Percentiles rank a stretch among this genome's conserved stretches.
phyloP scores from a whole-genome alignment of 2,329 filamentous ascomycete genomes.

The Xylaria multiplex region DNA sequence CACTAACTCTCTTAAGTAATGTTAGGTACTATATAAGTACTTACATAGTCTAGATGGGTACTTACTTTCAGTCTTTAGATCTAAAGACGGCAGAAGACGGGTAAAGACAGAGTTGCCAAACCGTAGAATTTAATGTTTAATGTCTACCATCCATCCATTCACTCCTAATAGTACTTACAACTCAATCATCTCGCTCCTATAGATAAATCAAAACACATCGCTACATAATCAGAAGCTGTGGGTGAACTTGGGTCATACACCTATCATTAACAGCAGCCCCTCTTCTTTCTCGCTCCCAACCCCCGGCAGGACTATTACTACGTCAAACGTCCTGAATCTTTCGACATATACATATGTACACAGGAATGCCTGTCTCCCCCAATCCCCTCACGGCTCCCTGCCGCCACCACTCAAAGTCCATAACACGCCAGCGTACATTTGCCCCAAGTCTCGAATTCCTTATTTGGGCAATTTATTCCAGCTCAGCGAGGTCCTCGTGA shows the following conservation, averaged over 20 bases:
- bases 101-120: too few relatives aligned
- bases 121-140: too few relatives aligned
- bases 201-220: background rate
- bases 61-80: too few relatives aligned
- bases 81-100: too few relatives aligned
- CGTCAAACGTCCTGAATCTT: slow-evolving; percentile 34
- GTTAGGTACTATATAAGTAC: too few relatives aligned
- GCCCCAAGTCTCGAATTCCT: slow-evolving; percentile 6
- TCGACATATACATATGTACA: slow-evolving; percentile 48
- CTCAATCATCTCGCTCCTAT: too few relatives aligned
- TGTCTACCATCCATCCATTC: too few relatives aligned
- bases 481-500: too few relatives aligned
- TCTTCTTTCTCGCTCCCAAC: slow-evolving; percentile 21
- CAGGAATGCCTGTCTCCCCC: slow-evolving; percentile 32
- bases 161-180: background rate
- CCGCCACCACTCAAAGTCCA: slow-evolving; percentile 17
- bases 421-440: slow-evolving; percentile 29
- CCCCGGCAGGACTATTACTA: slow-evolving; percentile 26
- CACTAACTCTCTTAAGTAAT: too few relatives aligned
- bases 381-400: slow-evolving; percentile 15
- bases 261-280: slow-evolving; percentile 28
- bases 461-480: background rate
- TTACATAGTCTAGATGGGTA: too few relatives aligned
- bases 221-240: background rate
- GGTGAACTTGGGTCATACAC: slow-evolving; percentile 18